Evolutionary conservation across 176 grass and related monocot species (phyloP).

Genomic region (Bolboschoenus planiculmis): DNA sequence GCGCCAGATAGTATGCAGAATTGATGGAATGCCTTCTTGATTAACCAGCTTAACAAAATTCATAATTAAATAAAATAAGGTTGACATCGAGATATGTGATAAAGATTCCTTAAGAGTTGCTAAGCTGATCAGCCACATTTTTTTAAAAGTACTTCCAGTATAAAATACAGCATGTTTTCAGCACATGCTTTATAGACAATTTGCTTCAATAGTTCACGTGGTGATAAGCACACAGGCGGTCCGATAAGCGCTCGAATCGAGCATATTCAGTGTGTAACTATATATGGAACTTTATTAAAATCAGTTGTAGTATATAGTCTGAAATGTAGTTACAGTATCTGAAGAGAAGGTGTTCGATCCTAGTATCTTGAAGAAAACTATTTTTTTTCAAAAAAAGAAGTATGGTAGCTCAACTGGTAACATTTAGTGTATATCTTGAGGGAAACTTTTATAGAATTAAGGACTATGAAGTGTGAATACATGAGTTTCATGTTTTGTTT

Average conservation of each 20-base stretch:
- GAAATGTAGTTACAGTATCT: background rate
- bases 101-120: slow-evolving; percentile 12
- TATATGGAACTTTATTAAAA: background rate
- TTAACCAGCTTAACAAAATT: background rate
- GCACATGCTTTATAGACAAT: slow-evolving; percentile 13
- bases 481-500: background rate
- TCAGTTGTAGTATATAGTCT: background rate
- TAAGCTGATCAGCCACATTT: slow-evolving; percentile 11
- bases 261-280: no score
- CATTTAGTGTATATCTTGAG: background rate
- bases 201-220: slow-evolving; percentile 15
- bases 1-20: background rate
- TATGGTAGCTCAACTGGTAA: background rate
- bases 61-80: background rate
- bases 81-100: background rate
- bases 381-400: background rate
- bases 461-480: background rate
- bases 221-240: background rate
- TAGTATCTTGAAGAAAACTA: background rate
- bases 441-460: background rate
- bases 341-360: background rate
- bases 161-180: background rate
- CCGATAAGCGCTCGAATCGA: background rate
- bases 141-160: background rate
- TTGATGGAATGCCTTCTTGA: background rate